Evolutionary conservation across 2,329 filamentous ascomycete genomes (phyloP).

Genomic region (Venturia nashicola): DNA sequence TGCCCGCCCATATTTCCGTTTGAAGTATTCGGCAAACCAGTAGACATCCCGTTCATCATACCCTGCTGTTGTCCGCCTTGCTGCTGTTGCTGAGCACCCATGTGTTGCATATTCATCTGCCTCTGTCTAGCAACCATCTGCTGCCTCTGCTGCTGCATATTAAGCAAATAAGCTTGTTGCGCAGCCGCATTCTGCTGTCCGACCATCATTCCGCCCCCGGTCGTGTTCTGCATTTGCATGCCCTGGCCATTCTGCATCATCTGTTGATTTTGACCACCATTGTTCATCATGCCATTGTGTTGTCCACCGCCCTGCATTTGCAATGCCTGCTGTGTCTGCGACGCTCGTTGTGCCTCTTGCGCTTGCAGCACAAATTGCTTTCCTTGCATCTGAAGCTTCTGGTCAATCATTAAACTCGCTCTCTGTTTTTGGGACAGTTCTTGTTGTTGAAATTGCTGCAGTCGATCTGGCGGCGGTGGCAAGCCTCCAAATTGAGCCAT

Average conservation of each 20-base stretch:
- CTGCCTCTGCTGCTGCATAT: constrained; percentile 22
- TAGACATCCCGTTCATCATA: constrained; percentile 4
- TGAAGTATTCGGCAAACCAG: constrained; percentile 4
- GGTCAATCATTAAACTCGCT: background rate
- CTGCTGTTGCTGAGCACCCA: constrained; percentile 6
- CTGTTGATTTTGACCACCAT: constrained; percentile 11
- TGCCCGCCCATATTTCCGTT: background rate
- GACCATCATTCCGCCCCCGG: background rate
- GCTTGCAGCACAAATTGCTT: constrained; percentile 13
- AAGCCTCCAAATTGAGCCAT: background rate
- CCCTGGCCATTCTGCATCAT: constrained; percentile 9
- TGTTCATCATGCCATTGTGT: constrained; percentile 17
- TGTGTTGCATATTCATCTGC: constrained; percentile 13
- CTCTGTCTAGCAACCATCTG: constrained; percentile 12
- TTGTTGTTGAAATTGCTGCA: background rate
- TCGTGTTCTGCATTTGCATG: constrained; percentile 9
- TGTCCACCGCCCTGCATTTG: constrained; percentile 14
- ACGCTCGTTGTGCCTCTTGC: constrained; percentile 13
- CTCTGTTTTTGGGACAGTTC: background rate
- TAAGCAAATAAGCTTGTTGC: constrained; percentile 13
- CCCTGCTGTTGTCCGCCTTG: background rate
- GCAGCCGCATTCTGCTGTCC: constrained; percentile 1
- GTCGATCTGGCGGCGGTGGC: background rate
- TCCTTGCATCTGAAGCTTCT: constrained; percentile 11
- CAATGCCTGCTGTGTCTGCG: background rate